Conservation (phyloP, 148 eudicot species). For the Nyssa sinensis region DNA sequence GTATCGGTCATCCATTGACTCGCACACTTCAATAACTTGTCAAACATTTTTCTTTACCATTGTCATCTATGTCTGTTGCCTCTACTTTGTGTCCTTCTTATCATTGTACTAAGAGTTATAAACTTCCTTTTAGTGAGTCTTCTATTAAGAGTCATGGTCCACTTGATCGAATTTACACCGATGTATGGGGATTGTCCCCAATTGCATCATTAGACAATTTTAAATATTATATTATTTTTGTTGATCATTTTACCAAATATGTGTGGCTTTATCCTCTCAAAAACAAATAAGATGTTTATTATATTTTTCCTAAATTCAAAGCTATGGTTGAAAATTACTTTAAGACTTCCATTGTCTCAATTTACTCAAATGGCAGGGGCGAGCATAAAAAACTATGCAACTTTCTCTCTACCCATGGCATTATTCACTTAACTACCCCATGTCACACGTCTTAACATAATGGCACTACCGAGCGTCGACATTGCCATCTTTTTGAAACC, state of each 20-base stretch:
- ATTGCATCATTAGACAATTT: neutral
- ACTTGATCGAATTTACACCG: neutral
- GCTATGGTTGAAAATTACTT: neutral
- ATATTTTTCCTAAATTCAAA: neutral
- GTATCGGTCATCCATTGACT: neutral
- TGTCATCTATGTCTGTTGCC: neutral
- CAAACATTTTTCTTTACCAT: neutral
- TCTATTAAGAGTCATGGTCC: neutral
- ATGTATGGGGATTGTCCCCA: slow-evolving; percentile 3
- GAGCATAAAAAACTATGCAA: neutral
- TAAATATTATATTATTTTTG: neutral
- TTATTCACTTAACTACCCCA: neutral
- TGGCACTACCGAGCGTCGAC: neutral
- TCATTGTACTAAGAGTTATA: neutral
- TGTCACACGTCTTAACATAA: neutral
- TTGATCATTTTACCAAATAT: slow-evolving; percentile 10
- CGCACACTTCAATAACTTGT: neutral
- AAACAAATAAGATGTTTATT: neutral
- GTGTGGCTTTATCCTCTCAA: neutral
- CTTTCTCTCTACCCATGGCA: neutral
- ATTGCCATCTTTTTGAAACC: neutral
- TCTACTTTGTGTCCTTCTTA: neutral
- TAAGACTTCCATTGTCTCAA: neutral
- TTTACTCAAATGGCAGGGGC: slow-evolving; percentile 3
- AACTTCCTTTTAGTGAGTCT: neutral